Conservation (phyloP, 495 filamentous ascomycete species). For the Baudoinia panamericana region DNA sequence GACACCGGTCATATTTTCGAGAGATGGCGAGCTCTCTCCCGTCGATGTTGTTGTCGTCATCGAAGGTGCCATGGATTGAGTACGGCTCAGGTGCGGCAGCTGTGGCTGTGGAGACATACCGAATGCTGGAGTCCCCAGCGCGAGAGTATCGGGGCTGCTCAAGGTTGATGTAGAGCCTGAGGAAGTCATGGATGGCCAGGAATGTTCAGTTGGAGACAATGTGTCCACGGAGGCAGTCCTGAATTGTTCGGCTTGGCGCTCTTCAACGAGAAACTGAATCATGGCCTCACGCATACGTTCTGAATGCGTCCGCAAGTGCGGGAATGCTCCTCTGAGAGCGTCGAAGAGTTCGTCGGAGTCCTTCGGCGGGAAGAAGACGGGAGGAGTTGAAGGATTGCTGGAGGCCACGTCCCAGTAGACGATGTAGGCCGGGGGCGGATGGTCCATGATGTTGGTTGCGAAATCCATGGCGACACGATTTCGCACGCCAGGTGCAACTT, state of each 20-base stretch:
- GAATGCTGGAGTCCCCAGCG: slow-evolving; percentile 12
- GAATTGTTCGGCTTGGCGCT: slow-evolving; percentile 10
- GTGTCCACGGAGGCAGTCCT: not conserved
- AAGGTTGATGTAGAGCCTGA: slow-evolving; percentile 11
- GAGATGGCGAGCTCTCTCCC: slow-evolving; percentile 1
- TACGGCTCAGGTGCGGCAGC: not conserved
- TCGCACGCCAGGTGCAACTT: no score
- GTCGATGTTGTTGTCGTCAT: not conserved
- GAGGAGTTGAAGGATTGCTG: slow-evolving; percentile 15
- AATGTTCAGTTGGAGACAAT: slow-evolving; percentile 3
- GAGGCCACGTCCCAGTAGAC: slow-evolving; percentile 13
- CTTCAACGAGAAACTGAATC: slow-evolving; percentile 21
- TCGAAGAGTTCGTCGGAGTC: slow-evolving; percentile 26
- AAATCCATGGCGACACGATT: slow-evolving; percentile 13
- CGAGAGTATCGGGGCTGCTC: slow-evolving; percentile 14
- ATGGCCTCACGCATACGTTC: slow-evolving; percentile 21
- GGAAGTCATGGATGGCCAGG: slow-evolving; percentile 16
- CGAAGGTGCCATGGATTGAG: slow-evolving; percentile 4
- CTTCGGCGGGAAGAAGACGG: slow-evolving; percentile 18
- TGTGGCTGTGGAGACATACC: slow-evolving; percentile 11
- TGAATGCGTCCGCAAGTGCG: slow-evolving; percentile 17
- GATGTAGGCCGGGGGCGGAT: slow-evolving; percentile 7
- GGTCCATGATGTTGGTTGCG: slow-evolving; percentile 1
- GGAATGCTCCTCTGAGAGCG: slow-evolving; percentile 17
- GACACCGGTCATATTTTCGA: slow-evolving; percentile 17